Evolutionary conservation across 1,284 basidiomycete genomes (phyloP), one percentile per base, ranked within the genome.

Genomic region (Sporisorium exsertum): DNA sequence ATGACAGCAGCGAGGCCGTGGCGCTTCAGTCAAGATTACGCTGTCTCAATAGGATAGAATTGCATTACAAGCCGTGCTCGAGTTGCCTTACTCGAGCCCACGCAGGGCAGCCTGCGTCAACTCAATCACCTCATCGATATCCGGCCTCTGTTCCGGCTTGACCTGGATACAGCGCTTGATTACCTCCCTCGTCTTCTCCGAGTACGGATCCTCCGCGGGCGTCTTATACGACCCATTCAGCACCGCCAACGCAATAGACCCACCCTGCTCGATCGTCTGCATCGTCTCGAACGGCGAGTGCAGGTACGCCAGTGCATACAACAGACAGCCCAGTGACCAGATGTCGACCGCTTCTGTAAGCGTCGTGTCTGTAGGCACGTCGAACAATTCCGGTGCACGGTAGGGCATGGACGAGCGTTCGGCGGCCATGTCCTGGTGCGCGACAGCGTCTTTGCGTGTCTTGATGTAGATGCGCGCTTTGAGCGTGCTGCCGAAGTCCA

Each of bases 401-500:
- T 86, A 86, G 12, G 85, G 84, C 83, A 86, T 85, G 32, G 81
- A 81, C 8, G 80, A 82, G 15, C 79, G 79, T 53, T 84, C 83
- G 1, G 82, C 81, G 8, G 83, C 83, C 32, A 84, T 46, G 57
- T 84, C 82, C 58, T 86, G 85, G 43, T 85, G 81, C 32, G 82
- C 80, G 8, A 86, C 63, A 0, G 96, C 96, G 83, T 95, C 92
- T 20, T 91, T 91, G 49, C 96, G 90, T 60, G 90, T 93, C 69
- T 92, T 89, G 67, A 96, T 90, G 51, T 88, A 88, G 62, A 96
- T 89, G 42, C 93, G 89, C 9, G 94, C 94, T 80, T 91, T 92
- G 81, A 91, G 88, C 6, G 91, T 90, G 72, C 94, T 96, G 16
- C 96, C 96, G 87, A 99, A 96, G 87, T 99, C 96, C 96, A 99